Conservation (phyloP, 768 basidiomycete genomes). For the Podaxis carcinomalis region DNA sequence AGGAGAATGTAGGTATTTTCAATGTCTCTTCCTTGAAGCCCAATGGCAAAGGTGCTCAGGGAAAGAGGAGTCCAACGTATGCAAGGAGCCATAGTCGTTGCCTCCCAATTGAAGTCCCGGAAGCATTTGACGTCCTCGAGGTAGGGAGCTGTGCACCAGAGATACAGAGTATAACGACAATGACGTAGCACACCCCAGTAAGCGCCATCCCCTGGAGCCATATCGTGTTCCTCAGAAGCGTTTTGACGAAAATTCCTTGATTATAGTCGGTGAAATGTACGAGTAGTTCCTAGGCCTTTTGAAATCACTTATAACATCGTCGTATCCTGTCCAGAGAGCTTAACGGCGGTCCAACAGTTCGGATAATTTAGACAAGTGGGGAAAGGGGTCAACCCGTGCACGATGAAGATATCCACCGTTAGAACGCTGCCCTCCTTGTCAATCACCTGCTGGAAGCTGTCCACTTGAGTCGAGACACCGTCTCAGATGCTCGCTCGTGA, state of each 20-base stretch:
- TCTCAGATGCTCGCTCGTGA: no score
- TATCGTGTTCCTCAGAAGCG: neutral
- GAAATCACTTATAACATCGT: no score
- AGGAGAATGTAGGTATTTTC: neutral
- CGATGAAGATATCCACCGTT: no score
- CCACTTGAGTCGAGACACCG: no score
- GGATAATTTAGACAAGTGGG: no score
- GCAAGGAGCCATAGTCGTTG: neutral
- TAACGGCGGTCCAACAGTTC: no score
- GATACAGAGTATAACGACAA: neutral
- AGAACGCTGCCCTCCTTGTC: no score
- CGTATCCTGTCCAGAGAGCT: no score
- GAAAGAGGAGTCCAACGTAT: neutral
- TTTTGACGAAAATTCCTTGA: neutral
- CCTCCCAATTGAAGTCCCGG: neutral
- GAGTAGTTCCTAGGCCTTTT: no score
- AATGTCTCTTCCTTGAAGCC: neutral
- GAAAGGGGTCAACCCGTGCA: no score
- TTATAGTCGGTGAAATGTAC: neutral
- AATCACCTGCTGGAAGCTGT: no score
- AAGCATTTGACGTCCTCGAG: neutral
- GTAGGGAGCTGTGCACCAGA: neutral
- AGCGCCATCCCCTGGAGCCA: slow-evolving; percentile 2
- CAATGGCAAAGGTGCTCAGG: neutral
- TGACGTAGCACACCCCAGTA: neutral